These are phyloP conservation scores for Gelatoporia subvermispora DNA, from an alignment of 768 basidiomycete species.

Conservation along the genomic window DNA sequence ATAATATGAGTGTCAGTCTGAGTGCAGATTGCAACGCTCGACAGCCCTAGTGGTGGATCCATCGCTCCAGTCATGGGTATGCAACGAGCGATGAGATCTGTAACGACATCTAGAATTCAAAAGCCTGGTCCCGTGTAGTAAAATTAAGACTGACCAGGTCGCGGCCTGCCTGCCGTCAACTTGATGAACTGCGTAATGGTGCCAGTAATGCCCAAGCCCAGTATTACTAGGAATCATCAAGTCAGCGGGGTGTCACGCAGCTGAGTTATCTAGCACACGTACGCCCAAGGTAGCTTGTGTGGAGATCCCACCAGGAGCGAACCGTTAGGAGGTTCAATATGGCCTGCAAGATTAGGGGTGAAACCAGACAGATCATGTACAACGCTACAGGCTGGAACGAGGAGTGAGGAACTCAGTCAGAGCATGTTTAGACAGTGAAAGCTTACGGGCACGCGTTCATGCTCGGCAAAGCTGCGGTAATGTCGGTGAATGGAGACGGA, in stretches of 20 bases:
- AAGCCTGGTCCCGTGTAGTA: background rate
- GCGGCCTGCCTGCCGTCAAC: constrained; percentile 82
- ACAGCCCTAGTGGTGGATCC: constrained; percentile 70
- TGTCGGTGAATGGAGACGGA: background rate
- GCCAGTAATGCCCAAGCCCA: constrained; percentile 74
- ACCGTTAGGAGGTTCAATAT: constrained; percentile 67
- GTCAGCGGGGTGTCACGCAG: constrained; percentile 1
- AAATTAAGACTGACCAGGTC: constrained; percentile 54
- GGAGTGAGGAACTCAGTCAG: background rate
- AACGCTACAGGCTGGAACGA: constrained; percentile 11
- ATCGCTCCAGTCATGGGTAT: constrained; percentile 57
- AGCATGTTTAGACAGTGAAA: background rate
- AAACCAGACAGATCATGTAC: constrained; percentile 42
- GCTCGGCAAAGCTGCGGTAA: constrained; percentile 52
- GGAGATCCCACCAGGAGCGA: constrained; percentile 87
- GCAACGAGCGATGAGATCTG: constrained; percentile 69
- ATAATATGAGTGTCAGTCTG: constrained; percentile 54
- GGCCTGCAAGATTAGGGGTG: constrained; percentile 68
- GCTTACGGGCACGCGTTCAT: constrained; percentile 76
- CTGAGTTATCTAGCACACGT: constrained; percentile 8
- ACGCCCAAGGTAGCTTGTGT: constrained; percentile 56
- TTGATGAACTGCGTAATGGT: constrained; percentile 82
- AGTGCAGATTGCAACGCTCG: constrained; percentile 76
- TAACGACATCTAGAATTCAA: background rate
- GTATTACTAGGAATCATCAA: constrained; percentile 48